phyloP scores from a whole-genome alignment of 2,329 filamentous ascomycete genomes.

The Thelonectria olida region DNA sequence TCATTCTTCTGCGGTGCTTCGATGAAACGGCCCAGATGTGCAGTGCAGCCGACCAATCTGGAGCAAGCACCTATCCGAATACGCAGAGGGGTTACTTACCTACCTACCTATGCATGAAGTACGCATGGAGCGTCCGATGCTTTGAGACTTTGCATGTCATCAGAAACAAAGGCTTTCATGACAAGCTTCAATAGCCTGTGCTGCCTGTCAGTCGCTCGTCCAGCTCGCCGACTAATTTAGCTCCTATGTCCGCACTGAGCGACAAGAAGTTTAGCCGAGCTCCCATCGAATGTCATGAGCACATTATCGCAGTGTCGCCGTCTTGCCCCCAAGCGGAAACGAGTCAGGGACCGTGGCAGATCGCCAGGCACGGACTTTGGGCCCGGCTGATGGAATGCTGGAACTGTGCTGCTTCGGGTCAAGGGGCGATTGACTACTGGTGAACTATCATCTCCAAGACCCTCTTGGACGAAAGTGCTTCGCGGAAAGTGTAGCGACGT shows the following conservation, averaged over 20 bases:
- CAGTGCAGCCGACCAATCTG: neutral
- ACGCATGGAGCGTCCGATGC: too few species aligned
- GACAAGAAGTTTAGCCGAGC: conserved; percentile 1
- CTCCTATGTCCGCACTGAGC: neutral
- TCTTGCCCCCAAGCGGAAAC: conserved; percentile 5
- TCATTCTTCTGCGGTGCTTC: neutral
- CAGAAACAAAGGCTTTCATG: too few species aligned
- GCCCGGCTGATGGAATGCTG: conserved; percentile 21
- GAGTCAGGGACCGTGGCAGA: conserved; percentile 38
- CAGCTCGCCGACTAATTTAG: neutral
- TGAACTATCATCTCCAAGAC: neutral
- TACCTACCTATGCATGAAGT: too few species aligned
- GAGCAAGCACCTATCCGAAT: neutral
- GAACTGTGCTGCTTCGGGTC: conserved; percentile 29
- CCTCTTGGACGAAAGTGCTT: neutral
- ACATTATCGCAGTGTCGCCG: too few species aligned
- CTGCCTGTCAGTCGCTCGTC: neutral
- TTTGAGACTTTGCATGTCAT: too few species aligned
- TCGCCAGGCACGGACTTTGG: conserved; percentile 39
- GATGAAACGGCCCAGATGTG: conserved; percentile 1
- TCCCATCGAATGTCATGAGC: too few species aligned
- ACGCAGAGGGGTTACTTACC: neutral
- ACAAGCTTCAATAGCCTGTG: too few species aligned
- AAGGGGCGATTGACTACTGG: conserved; percentile 15
- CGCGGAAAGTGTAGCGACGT: neutral